A percentile compares a stretch with the other conserved stretches of the same genome.
Evolutionary conservation across 495 filamentous ascomycete genomes (phyloP).

Genomic region (Aspergillus panamensis): DNA sequence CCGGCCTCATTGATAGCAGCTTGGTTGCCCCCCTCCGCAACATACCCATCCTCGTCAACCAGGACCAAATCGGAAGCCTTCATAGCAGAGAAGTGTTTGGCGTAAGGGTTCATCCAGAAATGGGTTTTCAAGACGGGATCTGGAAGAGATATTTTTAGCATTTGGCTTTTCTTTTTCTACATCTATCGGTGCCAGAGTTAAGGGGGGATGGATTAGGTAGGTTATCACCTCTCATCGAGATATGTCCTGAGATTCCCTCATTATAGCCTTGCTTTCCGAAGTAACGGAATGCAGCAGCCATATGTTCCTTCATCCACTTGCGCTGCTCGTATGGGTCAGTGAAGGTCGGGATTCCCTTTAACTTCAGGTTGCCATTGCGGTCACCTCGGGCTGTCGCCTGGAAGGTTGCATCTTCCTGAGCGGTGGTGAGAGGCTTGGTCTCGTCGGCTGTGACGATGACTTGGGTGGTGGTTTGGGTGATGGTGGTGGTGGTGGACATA

Average conservation of each 20-base stretch:
- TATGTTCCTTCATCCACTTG: conserved; percentile 65
- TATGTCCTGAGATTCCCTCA: conserved; percentile 67
- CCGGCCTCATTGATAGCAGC: conserved; percentile 60
- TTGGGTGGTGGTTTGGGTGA: conserved; percentile 4
- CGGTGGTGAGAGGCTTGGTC: conserved; percentile 1
- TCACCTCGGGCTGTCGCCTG: conserved; percentile 41
- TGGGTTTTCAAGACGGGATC: conserved; percentile 48
- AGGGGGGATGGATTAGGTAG: not conserved
- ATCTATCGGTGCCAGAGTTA: not conserved
- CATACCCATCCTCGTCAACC: conserved; percentile 46
- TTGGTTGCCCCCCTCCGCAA: conserved; percentile 51
- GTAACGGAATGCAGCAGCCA: conserved; percentile 68
- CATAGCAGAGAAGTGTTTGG: conserved; percentile 55
- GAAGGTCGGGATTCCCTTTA: conserved; percentile 57
- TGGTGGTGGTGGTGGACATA: conserved; percentile 12
- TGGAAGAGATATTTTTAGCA: conserved; percentile 4
- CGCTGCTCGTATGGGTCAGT: conserved; percentile 57
- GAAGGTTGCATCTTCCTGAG: conserved; percentile 24
- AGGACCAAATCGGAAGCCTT: conserved; percentile 50
- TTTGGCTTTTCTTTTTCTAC: not conserved
- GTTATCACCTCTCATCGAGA: conserved; percentile 45
- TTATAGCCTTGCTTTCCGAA: conserved; percentile 68
- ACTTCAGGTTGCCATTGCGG: conserved; percentile 42
- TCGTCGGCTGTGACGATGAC: conserved; percentile 7
- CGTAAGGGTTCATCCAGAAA: conserved; percentile 67